Conservation (phyloP, 208 protist genomes). For the Blechomonas ayalai region DNA sequence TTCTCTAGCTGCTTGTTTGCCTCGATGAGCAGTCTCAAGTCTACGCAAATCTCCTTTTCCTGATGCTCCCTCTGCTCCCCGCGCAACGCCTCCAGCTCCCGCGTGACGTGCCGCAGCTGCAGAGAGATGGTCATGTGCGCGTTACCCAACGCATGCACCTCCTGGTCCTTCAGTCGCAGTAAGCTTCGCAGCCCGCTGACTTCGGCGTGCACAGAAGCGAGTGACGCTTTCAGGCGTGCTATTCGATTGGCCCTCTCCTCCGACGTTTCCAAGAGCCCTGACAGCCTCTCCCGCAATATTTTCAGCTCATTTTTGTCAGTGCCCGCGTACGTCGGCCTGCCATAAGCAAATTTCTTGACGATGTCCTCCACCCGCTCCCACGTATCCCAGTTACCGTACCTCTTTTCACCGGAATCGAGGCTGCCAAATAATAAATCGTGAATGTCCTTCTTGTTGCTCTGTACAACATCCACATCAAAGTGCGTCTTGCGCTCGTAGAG, state of each 20-base stretch:
- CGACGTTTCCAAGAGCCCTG: slow-evolving; percentile 6
- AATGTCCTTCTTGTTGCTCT: slow-evolving; percentile 65
- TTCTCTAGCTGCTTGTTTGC: slow-evolving; percentile 68
- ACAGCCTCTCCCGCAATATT: slow-evolving; percentile 26
- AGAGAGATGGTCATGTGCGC: slow-evolving; percentile 27
- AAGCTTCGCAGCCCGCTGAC: slow-evolving; percentile 40
- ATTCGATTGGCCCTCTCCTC: slow-evolving; percentile 8
- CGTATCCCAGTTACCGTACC: slow-evolving; percentile 71
- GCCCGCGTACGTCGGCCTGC: slow-evolving; percentile 7
- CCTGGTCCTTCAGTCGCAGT: slow-evolving; percentile 40
- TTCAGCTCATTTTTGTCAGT: background rate
- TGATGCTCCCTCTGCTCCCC: slow-evolving; percentile 16
- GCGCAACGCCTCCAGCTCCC: slow-evolving; percentile 21
- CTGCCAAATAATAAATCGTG: slow-evolving; percentile 42
- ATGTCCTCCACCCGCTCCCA: slow-evolving; percentile 59
- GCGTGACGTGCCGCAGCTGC: slow-evolving; percentile 43
- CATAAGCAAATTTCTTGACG: slow-evolving; percentile 70
- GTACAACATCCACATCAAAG: slow-evolving; percentile 40
- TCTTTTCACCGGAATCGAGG: slow-evolving; percentile 12
- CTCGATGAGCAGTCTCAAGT: slow-evolving; percentile 57
- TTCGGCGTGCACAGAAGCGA: slow-evolving; percentile 33
- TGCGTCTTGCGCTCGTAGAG: slow-evolving; percentile 36
- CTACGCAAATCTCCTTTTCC: slow-evolving; percentile 16
- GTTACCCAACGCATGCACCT: slow-evolving; percentile 30
- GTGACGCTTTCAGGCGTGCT: slow-evolving; percentile 7